phyloP scores from a whole-genome alignment of 2,329 filamentous ascomycete species.

The Phyllosticta citribraziliensis region DNA sequence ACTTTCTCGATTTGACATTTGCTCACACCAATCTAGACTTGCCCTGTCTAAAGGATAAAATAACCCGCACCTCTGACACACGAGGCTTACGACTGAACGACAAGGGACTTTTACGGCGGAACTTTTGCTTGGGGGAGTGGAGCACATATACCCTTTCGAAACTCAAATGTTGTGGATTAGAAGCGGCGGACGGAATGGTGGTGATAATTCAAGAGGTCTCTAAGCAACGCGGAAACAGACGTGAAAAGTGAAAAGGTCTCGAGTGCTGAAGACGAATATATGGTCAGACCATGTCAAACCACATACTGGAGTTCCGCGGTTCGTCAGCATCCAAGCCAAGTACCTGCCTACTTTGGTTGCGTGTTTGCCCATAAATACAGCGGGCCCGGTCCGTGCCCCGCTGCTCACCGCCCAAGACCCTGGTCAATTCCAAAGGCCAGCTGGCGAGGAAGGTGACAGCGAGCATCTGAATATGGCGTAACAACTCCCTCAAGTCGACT shows the following conservation, averaged over 20 bases:
- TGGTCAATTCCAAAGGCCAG: background rate
- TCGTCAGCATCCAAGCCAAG: background rate
- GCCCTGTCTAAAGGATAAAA: slow-evolving; percentile 2
- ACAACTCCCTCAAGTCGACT: background rate
- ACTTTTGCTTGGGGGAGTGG: background rate
- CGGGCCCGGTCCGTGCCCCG: background rate
- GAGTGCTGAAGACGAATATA: background rate
- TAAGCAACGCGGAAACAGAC: background rate
- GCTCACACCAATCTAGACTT: background rate
- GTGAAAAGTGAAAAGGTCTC: background rate
- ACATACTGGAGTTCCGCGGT: background rate
- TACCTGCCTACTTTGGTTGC: background rate
- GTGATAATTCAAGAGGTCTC: background rate
- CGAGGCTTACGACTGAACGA: background rate
- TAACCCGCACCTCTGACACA: background rate
- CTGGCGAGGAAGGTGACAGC: background rate
- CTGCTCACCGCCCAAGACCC: background rate
- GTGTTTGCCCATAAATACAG: no score
- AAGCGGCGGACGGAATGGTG: background rate
- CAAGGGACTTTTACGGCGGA: background rate
- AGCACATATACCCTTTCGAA: background rate
- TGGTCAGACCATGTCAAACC: background rate
- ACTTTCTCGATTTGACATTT: background rate
- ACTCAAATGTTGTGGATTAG: background rate
- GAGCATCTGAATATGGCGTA: background rate